Base-by-base conservation (phyloP, 805 yeast genomes). In the Metschnikowia noctiluminum region DNA sequence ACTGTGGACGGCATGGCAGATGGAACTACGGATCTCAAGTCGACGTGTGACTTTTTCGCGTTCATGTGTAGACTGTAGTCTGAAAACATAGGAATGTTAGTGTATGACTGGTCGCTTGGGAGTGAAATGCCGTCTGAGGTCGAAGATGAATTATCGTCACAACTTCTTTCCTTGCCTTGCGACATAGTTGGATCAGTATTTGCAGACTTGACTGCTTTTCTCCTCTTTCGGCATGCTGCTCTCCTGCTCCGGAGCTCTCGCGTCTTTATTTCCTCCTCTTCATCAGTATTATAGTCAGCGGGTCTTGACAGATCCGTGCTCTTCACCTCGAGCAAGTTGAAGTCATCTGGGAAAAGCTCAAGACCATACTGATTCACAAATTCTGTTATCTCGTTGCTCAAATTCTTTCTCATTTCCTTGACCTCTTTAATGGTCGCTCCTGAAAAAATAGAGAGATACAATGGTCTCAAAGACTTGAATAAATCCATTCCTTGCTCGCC, bases 401-500 rank as follows among this genome's bases (percentile, higher is more conserved):
- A 74, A 52, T 76, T 77, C 37, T 71, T 70, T 54, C 98, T 76
- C 43, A 80, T 74, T 28, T 71, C 67, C 58, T 87, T 83, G 56
- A 94, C 71, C 49, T 82, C 78, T 38, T 65, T 63, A 43, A 85
- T 70, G 1, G 83, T 78, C 15, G 77, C 68, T 37, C 86, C 85
- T 26, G 81, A 74, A 10, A 78, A 78, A 15, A 87, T 64, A 2
- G 87, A 80, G 28, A 85, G 64, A 67, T 85, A 86, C 38, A 92
- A 69, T 1, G 98, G 97, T 55, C 90, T 78, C 48, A 92, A 70
- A 3, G 95, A 84, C 62, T 89, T 89, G 64, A 86, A 78, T 42
- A 87, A 76, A 63, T 92, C 98, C 82, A 89, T 78, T 34, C 99
- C 99, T 51, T 84, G 86, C 62, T 94, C 99, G 46, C 99, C 98